Evolutionary conservation across 1,284 basidiomycete genomes (phyloP).

Genomic region (Rhizoctonia solani): DNA sequence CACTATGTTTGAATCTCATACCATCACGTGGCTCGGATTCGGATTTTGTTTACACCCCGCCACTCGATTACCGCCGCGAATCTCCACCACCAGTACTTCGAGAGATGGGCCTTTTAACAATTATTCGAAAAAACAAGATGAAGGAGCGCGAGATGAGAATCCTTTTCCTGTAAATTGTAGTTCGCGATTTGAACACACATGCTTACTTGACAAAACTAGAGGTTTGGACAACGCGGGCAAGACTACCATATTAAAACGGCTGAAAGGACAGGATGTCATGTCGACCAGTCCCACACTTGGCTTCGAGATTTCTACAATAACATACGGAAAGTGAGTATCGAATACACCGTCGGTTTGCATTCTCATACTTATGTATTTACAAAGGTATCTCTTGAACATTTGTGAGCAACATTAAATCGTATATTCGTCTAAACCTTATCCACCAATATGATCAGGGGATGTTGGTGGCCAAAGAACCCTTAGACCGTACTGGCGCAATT

Average conservation of each 20-base stretch:
- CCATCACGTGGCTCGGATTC: no score
- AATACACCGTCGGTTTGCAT: not conserved
- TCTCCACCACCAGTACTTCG: not conserved
- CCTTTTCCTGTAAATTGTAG: not conserved
- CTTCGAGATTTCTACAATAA: constrained; percentile 98
- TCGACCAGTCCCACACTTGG: constrained; percentile 92
- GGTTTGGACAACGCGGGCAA: constrained; percentile 99
- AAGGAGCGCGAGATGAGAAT: not conserved
- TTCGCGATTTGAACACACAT: no score
- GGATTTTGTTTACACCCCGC: no score
- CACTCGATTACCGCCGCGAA: not conserved
- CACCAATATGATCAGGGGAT: constrained; percentile 69
- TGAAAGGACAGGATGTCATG: constrained; percentile 88
- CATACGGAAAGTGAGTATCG: constrained; percentile 79
- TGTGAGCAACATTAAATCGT: constrained; percentile 59
- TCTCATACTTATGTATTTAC: constrained; percentile 25
- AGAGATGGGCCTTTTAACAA: not conserved
- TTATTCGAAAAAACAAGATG: not conserved
- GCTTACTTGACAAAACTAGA: constrained; percentile 50
- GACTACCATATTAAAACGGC: constrained; percentile 94
- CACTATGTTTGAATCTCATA: no score
- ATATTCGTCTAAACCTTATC: not conserved
- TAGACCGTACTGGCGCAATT: constrained; percentile 98
- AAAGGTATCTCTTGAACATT: constrained; percentile 88
- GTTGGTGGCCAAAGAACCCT: constrained; percentile 96